phyloP scores from a whole-genome alignment of 306 rosid species.

The Luffa aegyptiaca region DNA sequence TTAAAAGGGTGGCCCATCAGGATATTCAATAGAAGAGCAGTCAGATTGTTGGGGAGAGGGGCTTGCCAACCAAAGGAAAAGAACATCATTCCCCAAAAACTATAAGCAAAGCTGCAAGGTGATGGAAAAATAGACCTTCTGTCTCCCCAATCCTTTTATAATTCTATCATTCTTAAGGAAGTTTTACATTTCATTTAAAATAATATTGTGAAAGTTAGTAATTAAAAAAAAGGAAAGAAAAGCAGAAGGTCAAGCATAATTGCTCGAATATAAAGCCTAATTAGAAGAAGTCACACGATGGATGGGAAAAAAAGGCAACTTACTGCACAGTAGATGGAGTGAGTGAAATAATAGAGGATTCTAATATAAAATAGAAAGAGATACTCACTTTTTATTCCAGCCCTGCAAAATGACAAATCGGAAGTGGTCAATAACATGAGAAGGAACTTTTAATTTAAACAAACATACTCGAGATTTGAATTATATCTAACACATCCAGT shows the following conservation, averaged over 20 bases:
- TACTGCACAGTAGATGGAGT: background rate
- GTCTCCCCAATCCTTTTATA: background rate
- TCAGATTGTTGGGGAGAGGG: background rate
- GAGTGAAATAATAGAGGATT: background rate
- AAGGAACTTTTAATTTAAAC: background rate
- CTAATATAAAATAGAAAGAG: slow-evolving; percentile 11
- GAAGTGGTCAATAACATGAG: background rate
- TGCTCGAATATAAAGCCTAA: background rate
- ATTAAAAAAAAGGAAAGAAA: background rate
- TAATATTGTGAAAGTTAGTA: background rate
- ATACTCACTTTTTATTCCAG: slow-evolving; percentile 97
- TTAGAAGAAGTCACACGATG: background rate
- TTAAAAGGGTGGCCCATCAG: background rate
- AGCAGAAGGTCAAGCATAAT: background rate
- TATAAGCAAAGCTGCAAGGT: background rate
- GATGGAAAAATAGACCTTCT: background rate
- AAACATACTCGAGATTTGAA: background rate
- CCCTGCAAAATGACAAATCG: slow-evolving; percentile 71
- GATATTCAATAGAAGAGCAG: background rate
- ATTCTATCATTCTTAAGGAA: background rate
- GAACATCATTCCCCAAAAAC: background rate
- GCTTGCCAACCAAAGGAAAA: background rate
- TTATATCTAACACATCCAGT: background rate
- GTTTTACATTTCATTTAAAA: background rate
- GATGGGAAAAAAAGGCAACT: background rate